These are phyloP conservation scores for Populus tremula DNA, from an alignment of 345 rosid genomes.

Conservation along the genomic window DNA sequence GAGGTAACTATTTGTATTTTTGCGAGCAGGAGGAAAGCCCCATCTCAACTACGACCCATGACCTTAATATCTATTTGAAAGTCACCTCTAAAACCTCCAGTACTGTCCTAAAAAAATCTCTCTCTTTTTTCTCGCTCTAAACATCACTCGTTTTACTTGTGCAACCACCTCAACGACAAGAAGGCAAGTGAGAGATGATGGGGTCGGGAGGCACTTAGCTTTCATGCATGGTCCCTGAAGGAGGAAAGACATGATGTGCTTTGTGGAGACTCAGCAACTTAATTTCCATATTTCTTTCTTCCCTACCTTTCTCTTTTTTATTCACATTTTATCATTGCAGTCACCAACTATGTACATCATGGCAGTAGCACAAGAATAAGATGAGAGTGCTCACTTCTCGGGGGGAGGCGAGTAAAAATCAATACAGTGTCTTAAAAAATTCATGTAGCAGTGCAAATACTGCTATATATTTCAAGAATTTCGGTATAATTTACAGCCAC, in stretches of 20 bases:
- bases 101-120: conserved; percentile 12
- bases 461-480: background rate
- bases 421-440: background rate
- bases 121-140: background rate
- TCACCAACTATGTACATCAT: conserved; percentile 10
- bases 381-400: background rate
- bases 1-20: conserved; percentile 3
- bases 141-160: conserved; percentile 39
- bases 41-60: conserved; percentile 60
- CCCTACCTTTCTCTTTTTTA: background rate
- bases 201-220: conserved; percentile 57
- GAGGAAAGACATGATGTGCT: conserved; percentile 16
- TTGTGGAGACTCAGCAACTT: conserved; percentile 4
- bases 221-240: conserved; percentile 38
- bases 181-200: conserved; percentile 36
- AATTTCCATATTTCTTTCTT: background rate
- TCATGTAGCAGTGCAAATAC: background rate
- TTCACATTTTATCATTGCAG: conserved; percentile 10
- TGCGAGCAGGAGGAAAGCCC: conserved; percentile 40
- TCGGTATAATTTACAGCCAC: background rate
- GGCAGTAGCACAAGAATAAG: background rate
- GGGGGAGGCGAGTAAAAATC: background rate
- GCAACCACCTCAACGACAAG: conserved; percentile 57
- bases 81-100: conserved; percentile 42
- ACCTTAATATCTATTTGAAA: conserved; percentile 65